Evolutionary conservation across 2,329 filamentous ascomycete species (phyloP), one percentile per base, ranked within the genome.

Genomic region (Cucurbitaria berberidis): DNA sequence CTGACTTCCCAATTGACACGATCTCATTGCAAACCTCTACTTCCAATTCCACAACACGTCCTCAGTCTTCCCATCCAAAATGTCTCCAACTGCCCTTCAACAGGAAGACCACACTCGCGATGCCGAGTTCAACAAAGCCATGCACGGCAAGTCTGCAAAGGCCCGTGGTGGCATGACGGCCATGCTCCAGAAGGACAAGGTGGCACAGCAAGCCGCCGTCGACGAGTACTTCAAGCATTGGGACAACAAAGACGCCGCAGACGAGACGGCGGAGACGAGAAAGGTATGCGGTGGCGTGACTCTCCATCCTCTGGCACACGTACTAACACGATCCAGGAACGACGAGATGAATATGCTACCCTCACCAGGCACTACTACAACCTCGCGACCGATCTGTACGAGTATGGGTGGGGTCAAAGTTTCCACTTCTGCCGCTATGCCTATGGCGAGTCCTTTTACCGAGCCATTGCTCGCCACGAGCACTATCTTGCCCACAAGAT

Each of bases 361-460:
- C 80, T 98, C 73, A 97, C 93, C 42, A 87, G 90, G 82, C 92
- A 97, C 76, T 96, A 97, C 84, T 97, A 97, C 82, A 96, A 97
- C 79, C 86, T 96, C 43, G 92, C 91, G n/a, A 97, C 93, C 64
- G 93, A 96, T 73, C 78, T 96, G 45, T 96, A 96, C 82, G 95
- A 98, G 81, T 95, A 96, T 68, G 95, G 93, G 68, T 99, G 95
- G 93, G 91, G 91, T 57, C 88, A 92, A 70, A 93, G 89, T 44
- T 99, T 99, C 84, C 93, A 99, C 80, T 98, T 99, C 84, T 96
- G 91, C 80, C 91, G 93, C 60, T 97, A 93, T 78, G 89, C 91
- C 49, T 81, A 87, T 65, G 89, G 89, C 73, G 95, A 99, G 80
- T 81, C 86, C 46, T 98, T 98, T 81, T 82, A 86, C 77, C 90